Evolutionary conservation across 2,329 filamentous ascomycete species (phyloP).

Genomic region (Colletotrichum lupini): DNA sequence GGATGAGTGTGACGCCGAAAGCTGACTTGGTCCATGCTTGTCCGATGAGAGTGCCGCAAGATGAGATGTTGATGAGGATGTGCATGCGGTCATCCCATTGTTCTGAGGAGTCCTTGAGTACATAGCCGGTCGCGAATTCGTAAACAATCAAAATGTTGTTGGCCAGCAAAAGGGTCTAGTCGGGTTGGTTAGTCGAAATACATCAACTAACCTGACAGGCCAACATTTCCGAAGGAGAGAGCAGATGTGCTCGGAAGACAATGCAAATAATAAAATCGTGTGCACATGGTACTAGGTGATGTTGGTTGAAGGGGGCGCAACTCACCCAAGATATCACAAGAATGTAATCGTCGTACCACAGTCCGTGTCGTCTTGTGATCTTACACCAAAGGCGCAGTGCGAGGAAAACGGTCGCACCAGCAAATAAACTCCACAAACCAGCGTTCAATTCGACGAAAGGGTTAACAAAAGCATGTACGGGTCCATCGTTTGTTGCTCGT

Average conservation of each 20-base stretch:
- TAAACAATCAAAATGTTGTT: constrained; percentile 58
- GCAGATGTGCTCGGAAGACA: too few relatives aligned
- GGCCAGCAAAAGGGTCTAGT: constrained; percentile 50
- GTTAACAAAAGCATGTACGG: constrained; percentile 42
- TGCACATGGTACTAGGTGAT: background rate
- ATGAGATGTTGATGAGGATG: constrained; percentile 59
- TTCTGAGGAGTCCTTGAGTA: constrained; percentile 48
- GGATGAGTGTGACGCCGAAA: constrained; percentile 49
- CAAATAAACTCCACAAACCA: constrained; percentile 48
- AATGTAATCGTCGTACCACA: constrained; percentile 53
- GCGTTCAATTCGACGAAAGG: constrained; percentile 45
- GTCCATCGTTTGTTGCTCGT: constrained; percentile 39
- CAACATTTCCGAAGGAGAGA: background rate
- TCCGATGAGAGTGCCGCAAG: constrained; percentile 49
- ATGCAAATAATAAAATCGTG: background rate
- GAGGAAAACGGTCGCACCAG: constrained; percentile 45
- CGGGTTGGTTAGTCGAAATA: background rate
- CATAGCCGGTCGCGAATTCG: constrained; percentile 61
- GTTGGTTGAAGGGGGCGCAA: constrained; percentile 35
- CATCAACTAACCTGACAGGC: too few relatives aligned
- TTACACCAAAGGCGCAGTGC: constrained; percentile 48
- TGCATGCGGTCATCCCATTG: constrained; percentile 63
- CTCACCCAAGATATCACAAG: constrained; percentile 50
- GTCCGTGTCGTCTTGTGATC: constrained; percentile 46
- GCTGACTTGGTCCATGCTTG: constrained; percentile 51